Percentiles rank a stretch among this genome's conserved stretches.
phyloP scores from a whole-genome alignment of 305 asterid genomes.

The Solanum aculeatissimum region DNA sequence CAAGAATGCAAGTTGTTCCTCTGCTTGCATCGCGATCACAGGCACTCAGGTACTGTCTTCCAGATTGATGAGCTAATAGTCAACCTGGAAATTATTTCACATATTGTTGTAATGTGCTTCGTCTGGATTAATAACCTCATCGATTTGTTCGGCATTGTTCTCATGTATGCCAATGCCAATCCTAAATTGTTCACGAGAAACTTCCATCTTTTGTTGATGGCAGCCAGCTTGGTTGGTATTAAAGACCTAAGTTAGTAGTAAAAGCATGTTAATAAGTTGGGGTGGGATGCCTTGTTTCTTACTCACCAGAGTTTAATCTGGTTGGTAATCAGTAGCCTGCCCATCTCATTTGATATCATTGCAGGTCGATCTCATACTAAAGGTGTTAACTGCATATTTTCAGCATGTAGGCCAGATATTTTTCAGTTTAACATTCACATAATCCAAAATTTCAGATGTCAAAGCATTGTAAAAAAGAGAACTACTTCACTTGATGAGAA shows the following conservation, averaged over 20 bases:
- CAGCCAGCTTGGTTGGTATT: not conserved
- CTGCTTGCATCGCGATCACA: constrained; percentile 85
- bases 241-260: not conserved
- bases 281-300: not conserved
- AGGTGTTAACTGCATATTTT: not conserved
- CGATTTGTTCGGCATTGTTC: no score
- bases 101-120: not conserved
- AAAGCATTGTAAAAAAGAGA: not conserved
- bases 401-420: not conserved
- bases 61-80: not conserved
- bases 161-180: not conserved
- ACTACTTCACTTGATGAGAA: not conserved
- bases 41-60: constrained; percentile 57
- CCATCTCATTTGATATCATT: not conserved
- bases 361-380: not conserved
- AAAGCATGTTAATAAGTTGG: not conserved
- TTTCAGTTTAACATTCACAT: not conserved
- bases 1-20: constrained; percentile 77
- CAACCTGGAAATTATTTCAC: not conserved
- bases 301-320: not conserved
- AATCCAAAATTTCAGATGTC: not conserved
- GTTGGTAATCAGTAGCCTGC: not conserved
- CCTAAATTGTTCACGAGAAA: not conserved
- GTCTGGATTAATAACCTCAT: not conserved
- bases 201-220: not conserved